Conservation (phyloP, 2,329 filamentous ascomycete species). For the Paecilomyces fulvus region DNA sequence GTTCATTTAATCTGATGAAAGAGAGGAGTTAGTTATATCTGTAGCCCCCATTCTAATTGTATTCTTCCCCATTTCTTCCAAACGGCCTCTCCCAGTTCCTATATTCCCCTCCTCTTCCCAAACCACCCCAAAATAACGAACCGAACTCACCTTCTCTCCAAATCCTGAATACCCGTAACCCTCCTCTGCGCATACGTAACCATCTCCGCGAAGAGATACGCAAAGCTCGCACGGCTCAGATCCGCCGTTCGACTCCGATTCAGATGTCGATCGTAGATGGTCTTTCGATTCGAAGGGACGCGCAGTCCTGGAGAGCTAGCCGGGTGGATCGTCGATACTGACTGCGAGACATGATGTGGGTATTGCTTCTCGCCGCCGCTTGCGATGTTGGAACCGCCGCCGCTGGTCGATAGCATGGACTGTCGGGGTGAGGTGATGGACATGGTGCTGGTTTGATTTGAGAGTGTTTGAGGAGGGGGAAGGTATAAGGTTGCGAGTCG, state of each 20-base stretch:
- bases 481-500: neutral
- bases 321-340: conserved; percentile 41
- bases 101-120: neutral
- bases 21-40: neutral
- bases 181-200: conserved; percentile 86
- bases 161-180: conserved; percentile 85
- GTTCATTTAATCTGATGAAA: conserved; percentile 62
- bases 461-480: neutral
- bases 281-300: conserved; percentile 88
- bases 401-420: conserved; percentile 23
- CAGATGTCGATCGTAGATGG: conserved; percentile 92
- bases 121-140: neutral
- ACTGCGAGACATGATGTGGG: conserved; percentile 22
- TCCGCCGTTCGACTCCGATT: conserved; percentile 84
- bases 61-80: neutral
- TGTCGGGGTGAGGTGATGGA: conserved; percentile 20
- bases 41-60: neutral
- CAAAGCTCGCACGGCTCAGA: conserved; percentile 87
- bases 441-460: conserved; percentile 12
- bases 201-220: conserved; percentile 94
- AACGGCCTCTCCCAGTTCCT: neutral
- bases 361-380: conserved; percentile 12
- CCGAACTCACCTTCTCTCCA: conserved; percentile 68
- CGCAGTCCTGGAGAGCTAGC: conserved; percentile 53
- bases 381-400: conserved; percentile 14